Evolutionary conservation across 352 stramenopile genomes (phyloP).

Genomic region (Thalassiosira oceanica): DNA sequence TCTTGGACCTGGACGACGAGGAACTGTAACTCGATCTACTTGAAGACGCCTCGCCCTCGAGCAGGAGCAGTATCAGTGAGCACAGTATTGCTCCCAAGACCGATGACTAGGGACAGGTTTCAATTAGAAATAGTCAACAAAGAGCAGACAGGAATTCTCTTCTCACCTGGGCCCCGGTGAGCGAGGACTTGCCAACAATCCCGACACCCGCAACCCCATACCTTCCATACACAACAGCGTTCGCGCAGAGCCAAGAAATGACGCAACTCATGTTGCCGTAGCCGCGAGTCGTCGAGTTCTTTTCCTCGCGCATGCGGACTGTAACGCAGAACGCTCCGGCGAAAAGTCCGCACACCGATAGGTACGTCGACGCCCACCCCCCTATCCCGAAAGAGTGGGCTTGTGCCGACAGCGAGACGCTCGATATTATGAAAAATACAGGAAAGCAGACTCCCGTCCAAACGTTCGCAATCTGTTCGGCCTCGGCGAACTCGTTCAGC

Average conservation of each 20-base stretch:
- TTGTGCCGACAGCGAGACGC: constrained; percentile 37
- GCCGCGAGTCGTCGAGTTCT: constrained; percentile 48
- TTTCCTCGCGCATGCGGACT: constrained; percentile 42
- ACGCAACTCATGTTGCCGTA: constrained; percentile 61
- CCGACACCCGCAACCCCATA: constrained; percentile 65
- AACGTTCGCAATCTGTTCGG: constrained; percentile 57
- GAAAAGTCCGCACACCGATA: constrained; percentile 47
- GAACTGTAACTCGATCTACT: constrained; percentile 23
- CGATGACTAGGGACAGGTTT: no score
- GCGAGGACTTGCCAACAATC: constrained; percentile 46
- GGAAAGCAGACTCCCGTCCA: constrained; percentile 49
- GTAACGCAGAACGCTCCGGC: constrained; percentile 43
- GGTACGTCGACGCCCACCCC: constrained; percentile 65
- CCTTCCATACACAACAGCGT: constrained; percentile 57
- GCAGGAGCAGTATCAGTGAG: constrained; percentile 52
- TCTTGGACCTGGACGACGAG: constrained; percentile 16
- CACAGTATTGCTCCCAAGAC: constrained; percentile 59
- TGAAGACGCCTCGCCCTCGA: constrained; percentile 60
- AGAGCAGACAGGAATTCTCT: no score
- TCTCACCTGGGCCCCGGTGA: constrained; percentile 58
- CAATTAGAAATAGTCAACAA: no score
- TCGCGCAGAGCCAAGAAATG: constrained; percentile 49
- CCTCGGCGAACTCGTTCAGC: constrained; percentile 64
- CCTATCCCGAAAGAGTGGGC: constrained; percentile 57
- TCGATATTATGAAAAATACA: constrained; percentile 57